phyloP scores from a whole-genome alignment of 805 yeast species.

The Metschnikowia baotianmanensis region DNA sequence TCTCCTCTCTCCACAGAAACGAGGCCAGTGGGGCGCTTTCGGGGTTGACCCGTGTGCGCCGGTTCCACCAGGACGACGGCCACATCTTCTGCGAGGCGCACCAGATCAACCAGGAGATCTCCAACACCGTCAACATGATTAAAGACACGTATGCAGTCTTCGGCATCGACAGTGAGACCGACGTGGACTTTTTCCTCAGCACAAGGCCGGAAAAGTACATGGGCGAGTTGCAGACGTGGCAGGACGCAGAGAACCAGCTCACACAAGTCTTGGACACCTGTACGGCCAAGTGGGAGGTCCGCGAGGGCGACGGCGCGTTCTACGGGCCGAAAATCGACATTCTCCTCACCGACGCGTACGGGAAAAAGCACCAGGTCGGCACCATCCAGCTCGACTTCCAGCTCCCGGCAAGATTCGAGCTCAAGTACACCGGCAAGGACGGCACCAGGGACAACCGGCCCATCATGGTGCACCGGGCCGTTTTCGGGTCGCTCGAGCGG shows the following conservation, averaged over 20 bases:
- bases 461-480: slow-evolving; percentile 94
- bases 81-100: slow-evolving; percentile 85
- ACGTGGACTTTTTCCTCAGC: slow-evolving; percentile 63
- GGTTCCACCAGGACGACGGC: slow-evolving; percentile 98
- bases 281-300: slow-evolving; percentile 61
- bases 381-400: slow-evolving; percentile 96
- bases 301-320: slow-evolving; percentile 95
- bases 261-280: slow-evolving; percentile 52
- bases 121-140: slow-evolving; percentile 66
- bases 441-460: slow-evolving; percentile 61
- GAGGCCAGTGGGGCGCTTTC: slow-evolving; percentile 93
- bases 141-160: slow-evolving; percentile 72
- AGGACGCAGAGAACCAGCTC: slow-evolving; percentile 71
- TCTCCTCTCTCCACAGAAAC: slow-evolving; percentile 88
- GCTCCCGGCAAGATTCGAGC: slow-evolving; percentile 78
- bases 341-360: slow-evolving; percentile 72
- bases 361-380: slow-evolving; percentile 88
- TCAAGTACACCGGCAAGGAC: slow-evolving; percentile 57
- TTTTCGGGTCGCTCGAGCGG: slow-evolving; percentile 91
- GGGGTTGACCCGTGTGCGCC: slow-evolving; percentile 88
- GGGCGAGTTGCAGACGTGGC: slow-evolving; percentile 79
- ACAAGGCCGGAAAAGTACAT: slow-evolving; percentile 84
- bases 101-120: slow-evolving; percentile 75
- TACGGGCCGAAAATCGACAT: slow-evolving; percentile 97
- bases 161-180: slow-evolving; percentile 48